Conservation (phyloP, 2,329 filamentous ascomycete genomes). For the Beauveria sp. region DNA sequence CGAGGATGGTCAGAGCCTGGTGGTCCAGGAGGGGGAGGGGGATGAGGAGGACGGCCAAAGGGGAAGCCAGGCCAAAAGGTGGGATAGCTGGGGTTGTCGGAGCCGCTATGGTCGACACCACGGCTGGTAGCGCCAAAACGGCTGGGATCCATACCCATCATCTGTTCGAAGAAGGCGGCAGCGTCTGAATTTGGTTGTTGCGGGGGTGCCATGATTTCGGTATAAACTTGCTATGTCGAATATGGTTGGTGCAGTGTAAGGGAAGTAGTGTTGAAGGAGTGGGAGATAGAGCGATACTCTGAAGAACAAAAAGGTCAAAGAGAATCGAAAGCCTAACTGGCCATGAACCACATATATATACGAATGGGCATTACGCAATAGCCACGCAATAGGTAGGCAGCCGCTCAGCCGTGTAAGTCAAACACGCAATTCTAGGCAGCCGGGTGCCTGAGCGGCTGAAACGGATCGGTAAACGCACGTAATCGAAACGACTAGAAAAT, state of each 20-base stretch:
- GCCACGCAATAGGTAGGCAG: background rate
- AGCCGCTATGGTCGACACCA: constrained; percentile 25
- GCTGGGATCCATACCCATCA: constrained; percentile 27
- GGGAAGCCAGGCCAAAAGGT: constrained; percentile 26
- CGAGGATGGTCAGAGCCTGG: constrained; percentile 13
- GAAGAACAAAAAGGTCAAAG: background rate
- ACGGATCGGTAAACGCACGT: background rate
- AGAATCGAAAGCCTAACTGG: background rate
- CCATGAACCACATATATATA: background rate
- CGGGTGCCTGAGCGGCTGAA: constrained; percentile 5
- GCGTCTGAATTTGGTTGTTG: background rate
- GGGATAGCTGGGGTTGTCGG: constrained; percentile 14
- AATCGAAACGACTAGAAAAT: constrained; percentile 3
- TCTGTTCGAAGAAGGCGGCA: constrained; percentile 18
- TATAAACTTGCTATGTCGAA: background rate
- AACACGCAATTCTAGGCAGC: background rate
- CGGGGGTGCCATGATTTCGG: background rate
- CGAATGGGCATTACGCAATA: background rate
- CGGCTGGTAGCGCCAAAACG: constrained; percentile 21
- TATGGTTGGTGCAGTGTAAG: background rate
- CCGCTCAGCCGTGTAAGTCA: background rate
- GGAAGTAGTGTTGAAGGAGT: background rate
- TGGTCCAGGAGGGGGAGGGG: constrained; percentile 11
- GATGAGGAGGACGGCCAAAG: constrained; percentile 16
- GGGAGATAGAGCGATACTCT: background rate